phyloP scores from a whole-genome alignment of 768 basidiomycete genomes.

The Mycena polygramma region DNA sequence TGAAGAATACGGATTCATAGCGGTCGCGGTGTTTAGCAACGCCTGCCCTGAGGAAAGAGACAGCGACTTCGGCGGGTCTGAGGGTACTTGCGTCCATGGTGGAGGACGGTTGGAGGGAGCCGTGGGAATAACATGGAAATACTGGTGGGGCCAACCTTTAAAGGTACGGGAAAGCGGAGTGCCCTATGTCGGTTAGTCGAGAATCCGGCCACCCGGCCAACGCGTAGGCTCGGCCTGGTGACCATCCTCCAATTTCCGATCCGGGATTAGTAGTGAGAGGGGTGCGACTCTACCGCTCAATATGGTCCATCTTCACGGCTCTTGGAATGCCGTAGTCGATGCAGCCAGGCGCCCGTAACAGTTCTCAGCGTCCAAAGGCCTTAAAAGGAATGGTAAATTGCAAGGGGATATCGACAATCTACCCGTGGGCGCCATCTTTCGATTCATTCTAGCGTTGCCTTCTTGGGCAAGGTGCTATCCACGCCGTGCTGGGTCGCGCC shows the following conservation, averaged over 20 bases:
- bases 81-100: slow-evolving; percentile 57
- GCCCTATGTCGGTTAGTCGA: background rate
- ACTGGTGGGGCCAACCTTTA: background rate
- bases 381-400: background rate
- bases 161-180: background rate
- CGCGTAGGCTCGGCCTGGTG: background rate
- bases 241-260: background rate
- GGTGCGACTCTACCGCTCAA: too few relatives aligned
- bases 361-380: background rate
- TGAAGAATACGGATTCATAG: slow-evolving; percentile 71
- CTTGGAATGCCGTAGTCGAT: too few relatives aligned
- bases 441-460: background rate
- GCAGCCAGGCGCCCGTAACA: too few relatives aligned
- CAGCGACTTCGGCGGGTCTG: slow-evolving; percentile 71
- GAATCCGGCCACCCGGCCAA: background rate
- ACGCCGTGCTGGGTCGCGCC: background rate
- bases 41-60: slow-evolving; percentile 66
- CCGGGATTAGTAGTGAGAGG: background rate
- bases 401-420: background rate
- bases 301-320: background rate
- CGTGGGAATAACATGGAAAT: slow-evolving; percentile 14
- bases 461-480: background rate
- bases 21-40: slow-evolving; percentile 76
- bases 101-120: slow-evolving; percentile 7
- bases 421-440: background rate